Evolutionary conservation across 768 basidiomycete genomes (phyloP), one percentile per base, ranked within the genome.

Genomic region (Filobasidium floriforme): DNA sequence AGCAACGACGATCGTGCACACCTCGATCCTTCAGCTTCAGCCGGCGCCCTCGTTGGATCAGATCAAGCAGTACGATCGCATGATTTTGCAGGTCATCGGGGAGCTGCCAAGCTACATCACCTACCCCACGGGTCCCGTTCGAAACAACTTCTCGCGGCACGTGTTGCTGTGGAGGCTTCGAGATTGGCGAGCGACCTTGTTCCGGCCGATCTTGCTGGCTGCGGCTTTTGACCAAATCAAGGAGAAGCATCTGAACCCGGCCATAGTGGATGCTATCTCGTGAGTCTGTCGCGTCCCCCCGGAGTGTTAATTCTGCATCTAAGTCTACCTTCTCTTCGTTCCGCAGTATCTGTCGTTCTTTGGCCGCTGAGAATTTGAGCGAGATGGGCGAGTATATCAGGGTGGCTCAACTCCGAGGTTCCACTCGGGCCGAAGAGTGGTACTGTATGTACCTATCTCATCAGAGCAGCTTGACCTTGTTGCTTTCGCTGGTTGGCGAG

Each of bases 401-500:
- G 24, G 26, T 24, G 18, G 54, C 54, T 26, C 54, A 57, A 26
- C 15, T 32, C 3, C 54, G 54, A 24, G 54, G 54, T 19, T 43
- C 22, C 4, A 59, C 19, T 10, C 54, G 66, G 26, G 69, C 66
- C 19, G 37, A 44, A 55, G 69, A 70, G 26, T 70, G 69, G 69
- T 70, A 70, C 49, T 60, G 62, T 3, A 66, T 70, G 24, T 70
- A 55, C 66, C 67, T 70, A 22, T 66, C 62, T 14, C 67, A 63
- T 52, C 69, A 67, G 41, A 62, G 66, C 14, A 41, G 61, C 41
- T 59, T 70, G 29, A 70, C 69, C 10, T 22, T 70, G n/a, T 55
- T 70, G 19, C 59, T 70, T 15, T 67, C 66, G 11, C 29, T 70
- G 41, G 66, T 70, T 19, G 66, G 69, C 61, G 69, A 70, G 62